phyloP scores from a whole-genome alignment of 208 protist species.

The Porcisia hertigi region DNA sequence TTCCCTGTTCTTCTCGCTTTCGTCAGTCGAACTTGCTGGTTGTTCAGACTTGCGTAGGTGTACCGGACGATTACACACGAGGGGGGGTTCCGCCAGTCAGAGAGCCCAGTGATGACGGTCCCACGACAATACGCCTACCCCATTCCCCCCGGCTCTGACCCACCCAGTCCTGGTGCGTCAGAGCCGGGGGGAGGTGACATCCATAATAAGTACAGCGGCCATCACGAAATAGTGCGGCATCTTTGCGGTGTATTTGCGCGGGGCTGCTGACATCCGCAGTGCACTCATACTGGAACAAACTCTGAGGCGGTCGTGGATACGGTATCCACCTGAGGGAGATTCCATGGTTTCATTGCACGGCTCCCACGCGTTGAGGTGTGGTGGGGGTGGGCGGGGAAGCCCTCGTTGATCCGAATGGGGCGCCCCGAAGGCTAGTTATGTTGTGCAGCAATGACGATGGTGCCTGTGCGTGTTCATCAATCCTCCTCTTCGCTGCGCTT shows the following conservation, averaged over 20 bases:
- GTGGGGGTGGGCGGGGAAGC: background rate
- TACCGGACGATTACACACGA: constrained; percentile 20
- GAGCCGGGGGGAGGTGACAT: constrained; percentile 19
- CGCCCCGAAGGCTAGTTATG: background rate
- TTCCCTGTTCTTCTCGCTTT: background rate
- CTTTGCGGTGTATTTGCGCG: constrained; percentile 30
- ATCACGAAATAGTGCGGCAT: constrained; percentile 30
- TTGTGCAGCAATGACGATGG: background rate
- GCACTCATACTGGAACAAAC: constrained; percentile 35
- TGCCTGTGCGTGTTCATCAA: background rate
- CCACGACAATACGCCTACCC: constrained; percentile 25
- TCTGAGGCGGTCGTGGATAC: constrained; percentile 14
- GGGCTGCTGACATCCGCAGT: constrained; percentile 30
- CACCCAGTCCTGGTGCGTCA: constrained; percentile 16
- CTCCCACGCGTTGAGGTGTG: background rate
- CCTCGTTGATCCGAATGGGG: background rate
- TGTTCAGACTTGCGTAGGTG: constrained; percentile 22
- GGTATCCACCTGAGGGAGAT: background rate
- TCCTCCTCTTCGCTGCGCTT: background rate
- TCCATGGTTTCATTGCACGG: background rate
- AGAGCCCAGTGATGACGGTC: constrained; percentile 39
- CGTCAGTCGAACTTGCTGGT: constrained; percentile 22
- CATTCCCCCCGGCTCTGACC: constrained; percentile 18
- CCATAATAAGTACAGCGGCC: constrained; percentile 21
- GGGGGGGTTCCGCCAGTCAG: constrained; percentile 23